Conservation (phyloP, 305 asterid genomes). For the Fraxinus platypoda region DNA sequence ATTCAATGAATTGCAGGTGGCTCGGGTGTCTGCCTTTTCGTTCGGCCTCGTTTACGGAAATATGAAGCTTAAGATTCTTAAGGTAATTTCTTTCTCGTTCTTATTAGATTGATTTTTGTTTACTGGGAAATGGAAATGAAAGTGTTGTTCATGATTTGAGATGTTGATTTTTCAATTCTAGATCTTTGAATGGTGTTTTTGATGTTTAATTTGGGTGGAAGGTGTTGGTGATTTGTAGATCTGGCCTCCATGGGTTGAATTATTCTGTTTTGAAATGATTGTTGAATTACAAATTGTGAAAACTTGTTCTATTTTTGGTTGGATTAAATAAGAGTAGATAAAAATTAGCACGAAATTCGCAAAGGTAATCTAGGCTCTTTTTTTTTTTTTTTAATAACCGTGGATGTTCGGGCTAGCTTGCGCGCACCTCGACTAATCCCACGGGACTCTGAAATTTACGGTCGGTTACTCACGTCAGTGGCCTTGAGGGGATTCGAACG, state of each 20-base stretch:
- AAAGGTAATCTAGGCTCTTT: background rate
- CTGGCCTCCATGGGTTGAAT: background rate
- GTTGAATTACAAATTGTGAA: background rate
- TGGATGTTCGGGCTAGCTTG: too few species aligned
- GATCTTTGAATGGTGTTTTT: slow-evolving; percentile 9
- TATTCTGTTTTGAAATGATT: background rate
- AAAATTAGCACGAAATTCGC: background rate
- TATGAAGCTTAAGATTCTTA: slow-evolving; percentile 68
- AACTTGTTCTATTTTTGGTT: background rate
- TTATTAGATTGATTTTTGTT: background rate
- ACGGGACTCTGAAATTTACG: too few species aligned
- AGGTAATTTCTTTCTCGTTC: slow-evolving; percentile 35
- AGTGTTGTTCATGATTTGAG: background rate
- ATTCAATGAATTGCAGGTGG: slow-evolving; percentile 50
- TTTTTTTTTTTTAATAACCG: too few species aligned
- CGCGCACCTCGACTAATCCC: too few species aligned
- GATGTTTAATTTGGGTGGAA: background rate
- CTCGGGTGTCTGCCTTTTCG: slow-evolving; percentile 78
- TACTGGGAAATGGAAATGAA: background rate
- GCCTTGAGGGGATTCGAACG: too few species aligned
- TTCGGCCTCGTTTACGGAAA: slow-evolving; percentile 64
- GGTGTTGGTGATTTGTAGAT: slow-evolving; percentile 17
- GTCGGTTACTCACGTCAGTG: too few species aligned
- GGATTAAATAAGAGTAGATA: background rate
- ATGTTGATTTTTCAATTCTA: background rate